Conservation (phyloP, 2,329 filamentous ascomycete species). For the Fusarium brevicatenulatum region DNA sequence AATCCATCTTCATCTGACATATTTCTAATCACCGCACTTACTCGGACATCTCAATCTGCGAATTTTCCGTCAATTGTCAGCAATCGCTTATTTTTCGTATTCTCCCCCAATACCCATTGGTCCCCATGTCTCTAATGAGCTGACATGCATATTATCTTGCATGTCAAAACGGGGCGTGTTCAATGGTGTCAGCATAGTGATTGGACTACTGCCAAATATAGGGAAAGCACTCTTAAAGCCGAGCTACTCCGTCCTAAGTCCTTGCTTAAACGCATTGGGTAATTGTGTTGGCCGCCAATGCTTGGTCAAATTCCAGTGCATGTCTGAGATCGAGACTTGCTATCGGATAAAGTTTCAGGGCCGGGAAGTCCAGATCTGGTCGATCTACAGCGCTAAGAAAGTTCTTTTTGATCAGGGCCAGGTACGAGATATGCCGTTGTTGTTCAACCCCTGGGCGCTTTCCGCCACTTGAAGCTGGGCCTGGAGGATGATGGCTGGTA, state of each 20-base stretch:
- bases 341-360: slow-evolving; percentile 16
- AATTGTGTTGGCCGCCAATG: slow-evolving; percentile 1
- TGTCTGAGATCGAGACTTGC: neutral
- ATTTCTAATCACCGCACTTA: neutral
- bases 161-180: neutral
- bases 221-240: neutral
- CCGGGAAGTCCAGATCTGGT: slow-evolving; percentile 2
- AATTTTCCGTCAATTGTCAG: slow-evolving; percentile 9
- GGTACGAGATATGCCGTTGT: slow-evolving; percentile 7
- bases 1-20: neutral
- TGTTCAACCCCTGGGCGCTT: neutral
- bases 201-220: neutral
- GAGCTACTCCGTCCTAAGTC: neutral
- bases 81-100: neutral
- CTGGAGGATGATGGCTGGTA: neutral
- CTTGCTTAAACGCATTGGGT: neutral
- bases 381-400: neutral
- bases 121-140: neutral
- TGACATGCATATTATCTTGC: neutral
- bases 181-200: neutral
- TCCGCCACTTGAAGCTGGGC: neutral
- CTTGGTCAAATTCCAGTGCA: slow-evolving; percentile 21
- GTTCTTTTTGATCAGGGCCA: neutral
- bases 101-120: neutral
- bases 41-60: neutral